Evolutionary conservation across 305 asterid genomes (phyloP), one percentile per base, ranked within the genome.

Genomic region (Fraxinus baroniana): DNA sequence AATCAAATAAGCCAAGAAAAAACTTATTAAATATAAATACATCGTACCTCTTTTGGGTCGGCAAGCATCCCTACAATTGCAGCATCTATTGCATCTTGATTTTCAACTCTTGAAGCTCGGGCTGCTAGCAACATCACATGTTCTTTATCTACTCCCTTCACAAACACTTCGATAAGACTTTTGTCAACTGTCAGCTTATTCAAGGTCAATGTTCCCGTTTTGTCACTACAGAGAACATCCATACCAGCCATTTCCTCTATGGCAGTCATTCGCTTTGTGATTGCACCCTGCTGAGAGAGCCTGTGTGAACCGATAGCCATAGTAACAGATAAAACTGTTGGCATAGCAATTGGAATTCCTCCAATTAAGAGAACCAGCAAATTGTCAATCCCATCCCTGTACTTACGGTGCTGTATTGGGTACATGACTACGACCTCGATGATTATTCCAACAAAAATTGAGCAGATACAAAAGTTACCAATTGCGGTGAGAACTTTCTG

Each of bases 61-160:
- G 93, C 95, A 32, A 94, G 93, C 97, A 94, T 92, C 78, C 95
- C 94, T 0, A 94, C 98, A 76, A 94, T 94, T 71, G 98, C 97
- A 24, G 98, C 93, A 84, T 94, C 98, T 26, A 94, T 94, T 1
- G 98, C 98, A 81, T 94, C 98, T 84, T 92, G 97, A 76, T 94
- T 94, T 75, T 94, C 97, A 49, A 91, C 80, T 83, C 98, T 89
- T 0, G 98, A 94, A 64, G 98, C 98, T 82, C 94, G 81, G 24
- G 98, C 97, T 10, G 98, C 97, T 44, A 89, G 89, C 82, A 94
- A 84, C 30, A 94, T 88, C 64, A 91, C 92, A 20, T 86, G 85
- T 77, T 94, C 98, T 82, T 83, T 91, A 70, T 94, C 97, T 32
- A 91, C 81, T 52, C 93, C 95, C 83, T 91, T 89, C 2, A 79